Base-by-base conservation (phyloP, 2,329 filamentous ascomycete species). In the Drechslerella dactyloides region DNA sequence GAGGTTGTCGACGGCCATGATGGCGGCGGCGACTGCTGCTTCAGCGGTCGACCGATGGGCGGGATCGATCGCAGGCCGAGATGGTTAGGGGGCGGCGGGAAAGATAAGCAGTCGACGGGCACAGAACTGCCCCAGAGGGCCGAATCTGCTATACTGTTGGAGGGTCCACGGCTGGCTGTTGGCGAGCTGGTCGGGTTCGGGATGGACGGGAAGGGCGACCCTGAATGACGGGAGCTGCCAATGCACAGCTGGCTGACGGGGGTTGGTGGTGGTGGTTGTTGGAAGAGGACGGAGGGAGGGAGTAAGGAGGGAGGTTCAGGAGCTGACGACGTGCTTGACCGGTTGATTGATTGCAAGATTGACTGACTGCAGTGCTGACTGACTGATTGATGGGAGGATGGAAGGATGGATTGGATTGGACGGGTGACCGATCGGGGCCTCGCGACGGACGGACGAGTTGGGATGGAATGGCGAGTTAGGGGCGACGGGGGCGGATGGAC, bases 111-210 rank as follows among this genome's bases (percentile, higher is more conserved):
- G 37, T 46, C 46, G 42, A 63, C n/a, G n/a, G 51, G 40, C 24
- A 17, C 42, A 53, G 61, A 27, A 42, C 46, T 52, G 68, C 68
- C 60, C 66, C 68, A 63, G 56, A 53, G 68, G 60, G 68, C 68
- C 60, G 60, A 51, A 72, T 72, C 48, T 60, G 68, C 68, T 72
- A 72, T 61, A 63, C 60, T 42, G 60, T 61, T 60, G 62, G 54
- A 27, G 50, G 33, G 54, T 65, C 68, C 68, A 72, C 55, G 61
- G 68, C 42, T 51, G 61, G 48, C 53, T 42, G 33, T 55, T 21
- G 15, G 23, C n/a, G 6, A 21, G 23, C 11, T 15, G 48, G 23
- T 13, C 11, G n/a, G 48, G 15, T n/a, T n/a, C 2, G 13, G 23
- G n/a, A 51, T 5, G 48, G 21, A 51, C 2, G 13, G 19, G 35